These are phyloP conservation scores for Dryas drummondii DNA, from an alignment of 306 rosid species.

Conservation along the genomic window DNA sequence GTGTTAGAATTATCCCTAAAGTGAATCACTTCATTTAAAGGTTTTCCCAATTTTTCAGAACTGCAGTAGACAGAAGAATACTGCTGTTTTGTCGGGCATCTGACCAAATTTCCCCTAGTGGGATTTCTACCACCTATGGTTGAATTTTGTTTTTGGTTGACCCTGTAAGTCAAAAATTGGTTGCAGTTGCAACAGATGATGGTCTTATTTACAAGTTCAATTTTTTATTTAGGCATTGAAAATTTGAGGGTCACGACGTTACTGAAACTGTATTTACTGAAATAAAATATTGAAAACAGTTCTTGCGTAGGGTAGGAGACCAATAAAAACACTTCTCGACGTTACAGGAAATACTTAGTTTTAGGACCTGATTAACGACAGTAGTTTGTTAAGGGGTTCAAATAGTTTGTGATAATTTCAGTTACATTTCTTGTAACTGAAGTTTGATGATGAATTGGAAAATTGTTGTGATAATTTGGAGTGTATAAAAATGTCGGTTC, in stretches of 20 bases:
- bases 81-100: background rate
- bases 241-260: slow-evolving; percentile 2
- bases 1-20: slow-evolving; percentile 39
- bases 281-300: background rate
- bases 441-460: too few species aligned
- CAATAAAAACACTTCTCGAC: background rate
- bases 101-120: background rate
- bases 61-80: background rate
- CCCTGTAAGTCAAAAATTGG: background rate
- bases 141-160: background rate
- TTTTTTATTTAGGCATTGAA: background rate
- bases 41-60: background rate
- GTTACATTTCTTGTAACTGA: too few species aligned
- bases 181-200: slow-evolving; percentile 2
- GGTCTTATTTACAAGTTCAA: background rate
- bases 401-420: too few species aligned
- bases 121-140: background rate
- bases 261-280: background rate
- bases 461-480: too few species aligned
- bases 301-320: background rate
- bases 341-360: background rate
- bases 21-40: slow-evolving; percentile 5
- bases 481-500: too few species aligned
- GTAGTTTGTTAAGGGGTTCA: background rate
- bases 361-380: background rate